Evolutionary conservation across 345 rosid genomes (phyloP).

Genomic region (Syzygium grande): DNA sequence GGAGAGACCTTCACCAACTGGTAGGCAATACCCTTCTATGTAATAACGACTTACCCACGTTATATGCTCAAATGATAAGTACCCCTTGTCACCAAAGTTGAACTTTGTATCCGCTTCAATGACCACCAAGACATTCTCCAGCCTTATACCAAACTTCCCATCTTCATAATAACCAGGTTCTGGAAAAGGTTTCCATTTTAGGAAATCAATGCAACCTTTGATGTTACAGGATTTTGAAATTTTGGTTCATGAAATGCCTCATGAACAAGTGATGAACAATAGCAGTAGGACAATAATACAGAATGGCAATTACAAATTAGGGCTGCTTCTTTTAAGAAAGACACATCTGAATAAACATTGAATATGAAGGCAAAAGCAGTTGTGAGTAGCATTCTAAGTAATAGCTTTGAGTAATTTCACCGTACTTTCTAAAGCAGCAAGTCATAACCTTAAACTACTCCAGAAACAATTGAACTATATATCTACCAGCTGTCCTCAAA

Average conservation of each 20-base stretch:
- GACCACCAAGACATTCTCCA: conserved; percentile 90
- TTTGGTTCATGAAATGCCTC: background rate
- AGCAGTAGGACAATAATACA: background rate
- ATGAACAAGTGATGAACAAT: background rate
- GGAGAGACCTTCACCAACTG: background rate
- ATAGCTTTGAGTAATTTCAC: background rate
- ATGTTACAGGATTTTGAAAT: background rate
- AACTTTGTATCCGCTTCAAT: conserved; percentile 66
- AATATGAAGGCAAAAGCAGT: background rate
- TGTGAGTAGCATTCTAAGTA: background rate
- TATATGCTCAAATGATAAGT: conserved; percentile 84
- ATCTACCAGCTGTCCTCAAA: background rate
- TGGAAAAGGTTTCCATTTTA: conserved; percentile 5
- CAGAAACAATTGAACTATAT: background rate
- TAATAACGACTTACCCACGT: conserved; percentile 69
- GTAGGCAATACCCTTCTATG: background rate
- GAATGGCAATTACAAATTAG: background rate
- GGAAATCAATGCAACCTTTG: background rate
- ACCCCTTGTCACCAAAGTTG: conserved; percentile 91
- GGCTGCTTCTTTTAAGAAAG: background rate
- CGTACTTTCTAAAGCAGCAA: background rate
- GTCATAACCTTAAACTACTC: background rate
- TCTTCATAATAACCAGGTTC: conserved; percentile 97
- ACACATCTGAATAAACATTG: background rate
- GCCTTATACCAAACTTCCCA: conserved; percentile 85